Conservation (phyloP, 2,329 filamentous ascomycete genomes). For the Aspergillus japonicus region DNA sequence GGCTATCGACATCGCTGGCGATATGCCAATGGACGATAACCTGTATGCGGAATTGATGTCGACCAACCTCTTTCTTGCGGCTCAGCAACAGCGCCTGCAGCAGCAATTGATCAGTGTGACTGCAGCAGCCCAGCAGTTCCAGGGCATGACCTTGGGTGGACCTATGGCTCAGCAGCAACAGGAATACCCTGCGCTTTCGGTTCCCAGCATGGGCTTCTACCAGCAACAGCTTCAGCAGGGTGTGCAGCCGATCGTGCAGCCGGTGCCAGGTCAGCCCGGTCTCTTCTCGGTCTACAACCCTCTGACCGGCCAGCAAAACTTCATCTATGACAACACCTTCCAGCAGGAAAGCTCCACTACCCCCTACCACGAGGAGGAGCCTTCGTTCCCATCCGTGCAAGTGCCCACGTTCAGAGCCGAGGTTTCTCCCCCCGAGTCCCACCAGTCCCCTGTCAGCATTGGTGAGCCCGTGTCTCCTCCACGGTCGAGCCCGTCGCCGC, state of each 20-base stretch:
- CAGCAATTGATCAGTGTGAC: conserved; percentile 87
- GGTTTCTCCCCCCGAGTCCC: conserved; percentile 71
- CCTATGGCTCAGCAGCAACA: conserved; percentile 46
- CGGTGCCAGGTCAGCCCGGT: conserved; percentile 68
- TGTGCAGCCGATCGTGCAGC: conserved; percentile 63
- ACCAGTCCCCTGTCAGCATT: conserved; percentile 55
- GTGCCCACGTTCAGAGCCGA: conserved; percentile 69
- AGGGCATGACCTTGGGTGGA: conserved; percentile 67
- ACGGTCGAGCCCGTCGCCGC: conserved; percentile 63
- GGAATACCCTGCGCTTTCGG: conserved; percentile 52
- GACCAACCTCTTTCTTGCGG: conserved; percentile 86
- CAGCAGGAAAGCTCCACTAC: conserved; percentile 45
- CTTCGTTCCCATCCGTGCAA: conserved; percentile 53
- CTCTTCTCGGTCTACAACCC: conserved; percentile 83
- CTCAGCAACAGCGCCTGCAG: conserved; percentile 92
- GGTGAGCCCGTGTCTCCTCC: conserved; percentile 65
- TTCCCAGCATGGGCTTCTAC: conserved; percentile 58
- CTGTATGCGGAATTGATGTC: conserved; percentile 85
- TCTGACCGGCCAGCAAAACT: conserved; percentile 77
- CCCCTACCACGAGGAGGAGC: conserved; percentile 35
- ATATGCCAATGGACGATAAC: conserved; percentile 77
- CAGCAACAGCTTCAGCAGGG: conserved; percentile 66
- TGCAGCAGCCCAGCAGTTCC: conserved; percentile 77
- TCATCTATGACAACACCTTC: conserved; percentile 69
- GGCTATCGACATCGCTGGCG: conserved; percentile 67